A percentile compares a stretch with the other conserved stretches of the same genome.
phyloP scores from a whole-genome alignment of 768 basidiomycete species.

The Hericium rajendrae region DNA sequence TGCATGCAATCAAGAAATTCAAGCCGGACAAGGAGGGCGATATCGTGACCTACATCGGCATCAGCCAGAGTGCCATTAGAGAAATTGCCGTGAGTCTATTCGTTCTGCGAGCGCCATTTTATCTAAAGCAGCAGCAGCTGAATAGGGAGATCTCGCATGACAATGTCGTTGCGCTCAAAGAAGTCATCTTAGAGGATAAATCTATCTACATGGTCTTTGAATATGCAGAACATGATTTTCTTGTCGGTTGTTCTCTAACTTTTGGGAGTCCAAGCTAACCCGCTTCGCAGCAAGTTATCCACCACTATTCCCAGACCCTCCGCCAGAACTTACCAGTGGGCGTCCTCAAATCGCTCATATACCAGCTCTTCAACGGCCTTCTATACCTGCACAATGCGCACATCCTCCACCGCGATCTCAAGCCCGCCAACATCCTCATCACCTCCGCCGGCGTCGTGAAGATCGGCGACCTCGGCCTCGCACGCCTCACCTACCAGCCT shows the following conservation, averaged over 20 bases:
- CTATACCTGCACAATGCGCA: conserved; percentile 91
- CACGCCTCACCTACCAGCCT: conserved; percentile 83
- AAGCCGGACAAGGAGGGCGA: conserved; percentile 99
- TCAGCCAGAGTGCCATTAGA: conserved; percentile 94
- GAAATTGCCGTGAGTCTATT: conserved; percentile 77
- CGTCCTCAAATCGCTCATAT: conserved; percentile 87
- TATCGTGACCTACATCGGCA: conserved; percentile 89
- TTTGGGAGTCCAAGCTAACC: not conserved
- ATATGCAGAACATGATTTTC: conserved; percentile 97
- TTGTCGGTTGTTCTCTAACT: conserved; percentile 41
- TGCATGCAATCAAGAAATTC: conserved; percentile 99
- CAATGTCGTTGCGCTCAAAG: conserved; percentile 84
- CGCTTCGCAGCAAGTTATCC: conserved; percentile 84
- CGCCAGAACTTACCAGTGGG: conserved; percentile 64
- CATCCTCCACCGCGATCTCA: conserved; percentile 94
- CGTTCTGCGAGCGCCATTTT: not conserved
- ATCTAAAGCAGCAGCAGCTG: conserved; percentile 37
- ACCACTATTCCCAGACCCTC: conserved; percentile 89
- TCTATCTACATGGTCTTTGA: conserved; percentile 99
- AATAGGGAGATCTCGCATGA: conserved; percentile 87
- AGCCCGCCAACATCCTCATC: conserved; percentile 97
- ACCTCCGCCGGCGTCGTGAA: conserved; percentile 84
- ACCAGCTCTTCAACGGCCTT: conserved; percentile 90
- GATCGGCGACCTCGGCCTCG: conserved; percentile 96
- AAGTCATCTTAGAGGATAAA: conserved; percentile 96